These are phyloP conservation scores for Trichoderma sp. DNA, from an alignment of 2,329 filamentous ascomycete genomes.

Conservation along the genomic window DNA sequence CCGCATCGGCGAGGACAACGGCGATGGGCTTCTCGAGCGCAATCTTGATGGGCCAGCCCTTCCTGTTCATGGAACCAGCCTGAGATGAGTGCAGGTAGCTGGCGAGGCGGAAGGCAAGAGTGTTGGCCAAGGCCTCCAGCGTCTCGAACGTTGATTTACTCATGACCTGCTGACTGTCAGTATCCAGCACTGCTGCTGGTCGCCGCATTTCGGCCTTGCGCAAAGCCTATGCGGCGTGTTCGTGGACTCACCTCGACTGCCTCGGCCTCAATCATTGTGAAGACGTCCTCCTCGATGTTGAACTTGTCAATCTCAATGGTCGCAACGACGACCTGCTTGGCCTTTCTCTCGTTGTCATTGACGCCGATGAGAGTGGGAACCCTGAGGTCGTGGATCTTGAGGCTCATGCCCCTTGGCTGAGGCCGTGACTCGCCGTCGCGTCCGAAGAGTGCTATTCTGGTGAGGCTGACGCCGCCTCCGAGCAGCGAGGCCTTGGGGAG, in stretches of 20 bases:
- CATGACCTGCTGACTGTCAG: conserved; percentile 48
- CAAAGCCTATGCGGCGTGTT: not conserved
- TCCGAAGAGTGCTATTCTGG: conserved; percentile 48
- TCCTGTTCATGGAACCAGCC: conserved; percentile 26
- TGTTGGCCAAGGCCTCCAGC: conserved; percentile 60
- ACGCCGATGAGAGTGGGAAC: conserved; percentile 72
- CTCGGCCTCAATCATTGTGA: conserved; percentile 59
- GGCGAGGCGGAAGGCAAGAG: conserved; percentile 52
- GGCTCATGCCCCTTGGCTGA: conserved; percentile 36
- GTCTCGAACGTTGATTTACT: conserved; percentile 62
- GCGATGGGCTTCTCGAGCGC: conserved; percentile 73
- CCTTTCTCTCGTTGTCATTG: conserved; percentile 68
- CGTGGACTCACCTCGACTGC: conserved; percentile 60
- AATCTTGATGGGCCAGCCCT: conserved; percentile 59
- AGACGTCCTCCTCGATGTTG: conserved; percentile 51
- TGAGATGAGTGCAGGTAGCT: conserved; percentile 42
- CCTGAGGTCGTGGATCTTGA: conserved; percentile 60
- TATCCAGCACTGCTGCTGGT: not conserved
- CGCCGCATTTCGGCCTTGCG: not conserved
- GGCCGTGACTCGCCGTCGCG: conserved; percentile 33
- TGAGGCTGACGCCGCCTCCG: conserved; percentile 61
- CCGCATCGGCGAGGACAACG: conserved; percentile 71
- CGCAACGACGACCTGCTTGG: conserved; percentile 67
- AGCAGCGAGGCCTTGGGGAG: conserved; percentile 71
- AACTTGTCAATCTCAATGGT: conserved; percentile 64